phyloP scores from a whole-genome alignment of 164 flowering plant genomes.

The Macadamia integrifolia region DNA sequence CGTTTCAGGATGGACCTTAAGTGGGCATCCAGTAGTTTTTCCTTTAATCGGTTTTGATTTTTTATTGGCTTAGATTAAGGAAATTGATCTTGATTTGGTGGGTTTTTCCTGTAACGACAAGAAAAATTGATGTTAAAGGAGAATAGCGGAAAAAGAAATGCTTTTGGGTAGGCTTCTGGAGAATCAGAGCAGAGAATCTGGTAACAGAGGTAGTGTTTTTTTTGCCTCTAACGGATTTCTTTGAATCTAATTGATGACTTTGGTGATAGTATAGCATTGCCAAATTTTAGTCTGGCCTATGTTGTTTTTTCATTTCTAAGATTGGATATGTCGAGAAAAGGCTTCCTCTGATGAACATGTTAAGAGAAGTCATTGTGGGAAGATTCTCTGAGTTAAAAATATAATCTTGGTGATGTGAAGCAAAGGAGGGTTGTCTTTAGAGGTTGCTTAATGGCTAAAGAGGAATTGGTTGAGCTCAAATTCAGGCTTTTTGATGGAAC shows the following conservation, averaged over 20 bases:
- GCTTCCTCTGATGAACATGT: not conserved
- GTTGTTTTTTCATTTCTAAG: not conserved
- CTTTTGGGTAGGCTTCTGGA: not conserved
- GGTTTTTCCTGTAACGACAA: not conserved
- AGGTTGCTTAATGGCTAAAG: constrained; percentile 45
- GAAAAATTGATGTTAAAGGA: not conserved
- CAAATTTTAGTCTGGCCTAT: constrained; percentile 18
- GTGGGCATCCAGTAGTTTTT: not conserved
- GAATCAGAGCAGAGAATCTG: not conserved
- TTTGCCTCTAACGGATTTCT: not conserved
- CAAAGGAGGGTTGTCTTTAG: not conserved
- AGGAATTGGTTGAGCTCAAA: constrained; percentile 59
- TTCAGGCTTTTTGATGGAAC: constrained; percentile 70
- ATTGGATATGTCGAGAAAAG: too few relatives aligned
- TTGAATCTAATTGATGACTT: not conserved
- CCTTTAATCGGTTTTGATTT: too few relatives aligned
- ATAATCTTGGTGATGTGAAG: not conserved
- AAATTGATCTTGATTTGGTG: not conserved
- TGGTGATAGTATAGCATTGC: not conserved
- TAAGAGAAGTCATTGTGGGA: not conserved
- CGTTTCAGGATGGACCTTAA: not conserved
- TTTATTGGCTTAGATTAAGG: too few relatives aligned
- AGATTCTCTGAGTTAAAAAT: not conserved
- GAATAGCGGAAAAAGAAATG: not conserved
- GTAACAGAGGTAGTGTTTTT: not conserved